Conservation (phyloP, 805 yeast species). For the Isabelozyma gotoi region DNA sequence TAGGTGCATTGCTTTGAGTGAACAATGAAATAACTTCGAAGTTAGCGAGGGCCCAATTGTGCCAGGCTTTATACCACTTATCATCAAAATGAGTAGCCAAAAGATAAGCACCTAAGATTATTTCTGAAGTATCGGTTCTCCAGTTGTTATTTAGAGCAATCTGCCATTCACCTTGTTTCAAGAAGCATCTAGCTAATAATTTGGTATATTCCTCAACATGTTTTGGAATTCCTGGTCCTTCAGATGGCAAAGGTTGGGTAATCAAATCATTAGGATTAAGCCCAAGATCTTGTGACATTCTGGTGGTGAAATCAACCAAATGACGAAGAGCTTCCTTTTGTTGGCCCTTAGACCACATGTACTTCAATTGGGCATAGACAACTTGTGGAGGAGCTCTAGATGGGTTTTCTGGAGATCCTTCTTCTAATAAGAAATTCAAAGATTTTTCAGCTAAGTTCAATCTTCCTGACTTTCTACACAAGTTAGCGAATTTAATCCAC, state of each 20-base stretch:
- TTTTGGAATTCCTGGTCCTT: slow-evolving; percentile 65
- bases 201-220: slow-evolving; percentile 82
- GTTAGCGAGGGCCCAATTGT: slow-evolving; percentile 98
- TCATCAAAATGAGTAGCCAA: slow-evolving; percentile 93
- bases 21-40: slow-evolving; percentile 85
- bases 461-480: slow-evolving; percentile 92
- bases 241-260: slow-evolving; percentile 79
- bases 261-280: slow-evolving; percentile 84
- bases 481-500: slow-evolving; percentile 97
- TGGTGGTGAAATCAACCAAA: slow-evolving; percentile 84
- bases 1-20: slow-evolving; percentile 23
- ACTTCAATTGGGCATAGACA: slow-evolving; percentile 93
- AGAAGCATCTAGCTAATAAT: slow-evolving; percentile 86
- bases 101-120: slow-evolving; percentile 86
- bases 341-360: slow-evolving; percentile 95
- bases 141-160: slow-evolving; percentile 76
- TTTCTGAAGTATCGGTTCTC: slow-evolving; percentile 75
- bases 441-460: slow-evolving; percentile 91
- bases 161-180: slow-evolving; percentile 99
- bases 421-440: slow-evolving; percentile 73
- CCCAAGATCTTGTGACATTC: slow-evolving; percentile 86
- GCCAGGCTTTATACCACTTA: slow-evolving; percentile 99
- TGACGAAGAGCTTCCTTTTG: slow-evolving; percentile 83
- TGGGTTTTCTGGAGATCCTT: slow-evolving; percentile 59
- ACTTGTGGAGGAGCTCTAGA: slow-evolving; percentile 95